A percentile compares a stretch with the other conserved stretches of the same genome.
phyloP scores from a whole-genome alignment of 2,329 filamentous ascomycete genomes.

The Salinomyces thailandicus region DNA sequence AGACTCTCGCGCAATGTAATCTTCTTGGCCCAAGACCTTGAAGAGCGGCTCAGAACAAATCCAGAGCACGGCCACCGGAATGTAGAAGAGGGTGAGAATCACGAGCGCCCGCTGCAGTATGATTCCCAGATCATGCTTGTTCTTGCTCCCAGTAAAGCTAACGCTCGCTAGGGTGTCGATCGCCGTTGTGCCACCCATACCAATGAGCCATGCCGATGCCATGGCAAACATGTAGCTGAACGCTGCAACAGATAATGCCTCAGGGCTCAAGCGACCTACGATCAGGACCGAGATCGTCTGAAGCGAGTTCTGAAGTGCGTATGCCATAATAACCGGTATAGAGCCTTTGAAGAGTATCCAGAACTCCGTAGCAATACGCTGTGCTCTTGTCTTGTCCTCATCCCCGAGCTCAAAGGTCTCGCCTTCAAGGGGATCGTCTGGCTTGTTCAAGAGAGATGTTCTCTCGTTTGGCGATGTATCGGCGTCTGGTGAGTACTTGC shows the following conservation, averaged over 20 bases:
- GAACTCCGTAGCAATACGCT: constrained; percentile 47
- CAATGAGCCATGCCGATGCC: constrained; percentile 79
- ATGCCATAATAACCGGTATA: constrained; percentile 70
- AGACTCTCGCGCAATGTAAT: constrained; percentile 63
- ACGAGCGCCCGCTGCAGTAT: constrained; percentile 67
- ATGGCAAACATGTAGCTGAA: constrained; percentile 94
- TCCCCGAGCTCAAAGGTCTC: constrained; percentile 31
- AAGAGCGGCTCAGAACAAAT: constrained; percentile 65
- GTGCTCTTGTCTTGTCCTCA: constrained; percentile 23
- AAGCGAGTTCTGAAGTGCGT: constrained; percentile 74
- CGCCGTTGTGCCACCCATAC: constrained; percentile 73
- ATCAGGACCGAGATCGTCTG: constrained; percentile 76
- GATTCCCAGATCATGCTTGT: constrained; percentile 68
- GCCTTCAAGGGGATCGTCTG: constrained; percentile 14
- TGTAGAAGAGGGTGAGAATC: constrained; percentile 61
- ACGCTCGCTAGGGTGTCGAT: constrained; percentile 77
- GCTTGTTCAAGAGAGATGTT: constrained; percentile 15
- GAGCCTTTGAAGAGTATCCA: constrained; percentile 58
- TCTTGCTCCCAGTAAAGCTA: constrained; percentile 68
- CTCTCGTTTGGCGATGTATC: constrained; percentile 29
- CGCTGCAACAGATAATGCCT: constrained; percentile 69
- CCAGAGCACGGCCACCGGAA: constrained; percentile 64
- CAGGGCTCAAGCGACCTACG: constrained; percentile 66
- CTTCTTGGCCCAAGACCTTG: constrained; percentile 62
- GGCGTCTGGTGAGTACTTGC: not conserved